These are phyloP conservation scores for Peronospora destructor DNA, from an alignment of 352 stramenopile species.

Conservation along the genomic window DNA sequence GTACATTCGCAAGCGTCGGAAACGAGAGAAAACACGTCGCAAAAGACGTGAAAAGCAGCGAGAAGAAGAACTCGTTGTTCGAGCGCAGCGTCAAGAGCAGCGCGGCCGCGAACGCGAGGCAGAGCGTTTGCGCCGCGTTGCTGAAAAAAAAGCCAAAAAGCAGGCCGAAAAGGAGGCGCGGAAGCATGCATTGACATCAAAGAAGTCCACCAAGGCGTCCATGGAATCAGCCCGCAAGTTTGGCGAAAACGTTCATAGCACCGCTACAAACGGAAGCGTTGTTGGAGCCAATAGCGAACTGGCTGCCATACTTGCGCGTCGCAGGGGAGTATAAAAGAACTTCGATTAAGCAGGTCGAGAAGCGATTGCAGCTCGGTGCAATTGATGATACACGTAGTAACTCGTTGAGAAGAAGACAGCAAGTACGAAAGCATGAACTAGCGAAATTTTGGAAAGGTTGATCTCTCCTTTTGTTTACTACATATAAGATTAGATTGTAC, in stretches of 20 bases:
- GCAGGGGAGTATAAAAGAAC: constrained; percentile 36
- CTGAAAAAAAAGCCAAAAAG: constrained; percentile 86
- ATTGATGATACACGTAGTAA: neutral
- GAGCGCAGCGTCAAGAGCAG: constrained; percentile 58
- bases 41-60: constrained; percentile 67
- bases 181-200: constrained; percentile 34
- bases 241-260: constrained; percentile 45
- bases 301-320: constrained; percentile 67
- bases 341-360: neutral
- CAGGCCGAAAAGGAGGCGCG: constrained; percentile 64
- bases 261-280: constrained; percentile 36
- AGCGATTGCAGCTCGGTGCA: constrained; percentile 1
- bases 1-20: constrained; percentile 82
- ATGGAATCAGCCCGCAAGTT: constrained; percentile 74
- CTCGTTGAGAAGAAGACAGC: constrained; percentile 1
- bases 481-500: neutral
- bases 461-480: neutral
- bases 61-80: constrained; percentile 67
- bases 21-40: constrained; percentile 71
- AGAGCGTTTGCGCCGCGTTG: constrained; percentile 67
- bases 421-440: constrained; percentile 10
- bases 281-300: constrained; percentile 76
- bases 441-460: constrained; percentile 14
- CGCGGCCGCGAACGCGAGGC: constrained; percentile 59
- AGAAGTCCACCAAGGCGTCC: constrained; percentile 38